Base-by-base conservation (phyloP, 108 stramenopile genomes). In the Fragilaria radians region DNA sequence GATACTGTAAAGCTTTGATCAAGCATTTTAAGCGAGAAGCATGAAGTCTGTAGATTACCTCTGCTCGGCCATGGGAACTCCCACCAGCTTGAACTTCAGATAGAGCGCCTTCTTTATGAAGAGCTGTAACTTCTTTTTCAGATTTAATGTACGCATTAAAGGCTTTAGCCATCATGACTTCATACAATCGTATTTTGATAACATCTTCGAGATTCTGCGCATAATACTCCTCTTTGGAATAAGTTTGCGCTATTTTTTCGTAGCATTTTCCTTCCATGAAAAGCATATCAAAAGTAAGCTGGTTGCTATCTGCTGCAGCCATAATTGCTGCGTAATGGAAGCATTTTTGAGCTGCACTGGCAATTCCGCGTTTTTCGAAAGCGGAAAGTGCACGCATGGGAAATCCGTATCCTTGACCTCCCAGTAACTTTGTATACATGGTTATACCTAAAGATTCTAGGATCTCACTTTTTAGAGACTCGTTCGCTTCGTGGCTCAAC, bases 201-300 rank as follows among this genome's bases (percentile, higher is more conserved):
- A 3, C 18, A 32, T 31, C 9, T 29, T 34, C 28, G 32, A 67
- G 48, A 22, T 18, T 48, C 9, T 62, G 27, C 30, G 26, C 25
- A 4, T 55, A 17, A 53, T 71, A 89, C 24, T 24, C 32, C 66
- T 89, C 88, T 46, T 59, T 51, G 21, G 29, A 47, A 22, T 75
- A 77, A 9, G 88, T 89, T 4, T 55, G 52, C 5, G 86, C 86
- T 27, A 88, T 89, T 54, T 93, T 93, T 66, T 93, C 91, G 42
- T 68, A 63, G 56, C 82, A 87, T 74, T 93, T 93, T 49, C 86
- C 91, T 61, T 83, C 58, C 87, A 93, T 89, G 56, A 93, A 87
- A 19, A 61, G 48, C 19, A 80, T 46, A 62, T 93, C 88, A 80
- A 80, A 89, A 3, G 78, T 80, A 57, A 67, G 48, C 34, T 77